These are phyloP conservation scores for Hypoxylon sp. DNA, from an alignment of 2,329 filamentous ascomycete genomes.

Conservation along the genomic window DNA sequence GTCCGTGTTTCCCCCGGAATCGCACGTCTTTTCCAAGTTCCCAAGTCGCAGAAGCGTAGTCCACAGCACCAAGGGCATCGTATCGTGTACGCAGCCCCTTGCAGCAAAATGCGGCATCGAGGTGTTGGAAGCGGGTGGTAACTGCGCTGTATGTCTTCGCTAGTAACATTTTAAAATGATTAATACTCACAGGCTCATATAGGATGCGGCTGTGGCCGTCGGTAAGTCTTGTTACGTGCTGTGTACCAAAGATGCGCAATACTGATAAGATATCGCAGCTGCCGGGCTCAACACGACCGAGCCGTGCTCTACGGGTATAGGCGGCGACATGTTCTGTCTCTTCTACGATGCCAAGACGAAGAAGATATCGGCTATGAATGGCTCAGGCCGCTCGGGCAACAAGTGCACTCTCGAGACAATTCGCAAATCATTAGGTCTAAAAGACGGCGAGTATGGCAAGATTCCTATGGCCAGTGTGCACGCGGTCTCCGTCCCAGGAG, in stretches of 20 bases:
- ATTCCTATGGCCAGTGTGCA: conserved; percentile 86
- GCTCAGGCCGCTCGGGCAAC: conserved; percentile 85
- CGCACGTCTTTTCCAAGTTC: conserved; percentile 73
- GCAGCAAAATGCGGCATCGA: conserved; percentile 90
- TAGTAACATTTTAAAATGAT: not conserved
- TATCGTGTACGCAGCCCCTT: conserved; percentile 90
- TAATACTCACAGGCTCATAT: not conserved
- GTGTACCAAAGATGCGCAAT: not conserved
- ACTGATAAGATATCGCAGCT: conserved; percentile 64
- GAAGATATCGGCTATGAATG: conserved; percentile 89
- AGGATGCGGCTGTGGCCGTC: conserved; percentile 97
- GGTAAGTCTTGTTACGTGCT: conserved; percentile 64
- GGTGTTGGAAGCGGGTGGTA: conserved; percentile 88
- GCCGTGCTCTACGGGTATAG: conserved; percentile 92
- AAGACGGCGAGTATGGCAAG: conserved; percentile 65
- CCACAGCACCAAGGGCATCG: conserved; percentile 92
- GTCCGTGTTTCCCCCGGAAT: conserved; percentile 63
- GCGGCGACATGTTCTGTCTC: conserved; percentile 96
- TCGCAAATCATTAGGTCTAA: conserved; percentile 76
- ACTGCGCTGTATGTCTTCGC: conserved; percentile 81
- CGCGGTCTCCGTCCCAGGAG: conserved; percentile 89
- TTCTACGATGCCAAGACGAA: conserved; percentile 89
- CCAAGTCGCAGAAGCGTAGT: conserved; percentile 90
- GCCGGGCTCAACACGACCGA: conserved; percentile 95
- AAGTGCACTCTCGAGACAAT: conserved; percentile 79